Conservation (phyloP, 495 filamentous ascomycete species). For the Cetradonia linearis region DNA sequence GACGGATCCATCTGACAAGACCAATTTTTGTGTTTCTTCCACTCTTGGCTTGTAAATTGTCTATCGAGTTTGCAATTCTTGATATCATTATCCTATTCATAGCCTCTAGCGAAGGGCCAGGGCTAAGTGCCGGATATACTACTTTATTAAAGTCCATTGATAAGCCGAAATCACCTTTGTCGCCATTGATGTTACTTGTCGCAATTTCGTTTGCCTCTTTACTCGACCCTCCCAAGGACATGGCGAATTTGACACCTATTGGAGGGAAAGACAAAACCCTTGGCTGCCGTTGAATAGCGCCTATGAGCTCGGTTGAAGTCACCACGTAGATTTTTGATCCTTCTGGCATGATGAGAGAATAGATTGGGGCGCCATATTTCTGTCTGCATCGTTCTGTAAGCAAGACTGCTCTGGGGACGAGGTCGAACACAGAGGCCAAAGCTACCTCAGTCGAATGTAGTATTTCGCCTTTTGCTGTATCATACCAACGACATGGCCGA, state of each 20-base stretch:
- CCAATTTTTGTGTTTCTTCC: neutral
- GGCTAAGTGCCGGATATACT: conserved; percentile 6
- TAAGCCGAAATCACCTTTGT: too few relatives aligned
- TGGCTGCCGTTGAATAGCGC: conserved; percentile 34
- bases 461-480: neutral
- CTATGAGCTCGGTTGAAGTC: conserved; percentile 33
- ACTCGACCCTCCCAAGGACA: too few relatives aligned
- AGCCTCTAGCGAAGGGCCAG: conserved; percentile 7
- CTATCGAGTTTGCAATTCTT: neutral
- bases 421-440: conserved; percentile 23
- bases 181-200: too few relatives aligned
- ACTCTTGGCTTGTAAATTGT: neutral
- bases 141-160: too few relatives aligned
- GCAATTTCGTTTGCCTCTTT: too few relatives aligned
- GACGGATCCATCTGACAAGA: conserved; percentile 31
- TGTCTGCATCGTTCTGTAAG: neutral
- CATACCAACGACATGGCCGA: neutral
- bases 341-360: conserved; percentile 35
- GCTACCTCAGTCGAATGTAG: neutral
- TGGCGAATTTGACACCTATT: conserved; percentile 23
- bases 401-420: too few relatives aligned
- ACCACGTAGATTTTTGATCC: conserved; percentile 36
- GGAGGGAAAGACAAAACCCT: conserved; percentile 36
- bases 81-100: conserved; percentile 13
- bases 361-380: conserved; percentile 26